A percentile compares a stretch with the other conserved stretches of the same genome.
These are phyloP conservation scores for Solanum paucissectum DNA, from an alignment of 257 asterid genomes.

Conservation along the genomic window DNA sequence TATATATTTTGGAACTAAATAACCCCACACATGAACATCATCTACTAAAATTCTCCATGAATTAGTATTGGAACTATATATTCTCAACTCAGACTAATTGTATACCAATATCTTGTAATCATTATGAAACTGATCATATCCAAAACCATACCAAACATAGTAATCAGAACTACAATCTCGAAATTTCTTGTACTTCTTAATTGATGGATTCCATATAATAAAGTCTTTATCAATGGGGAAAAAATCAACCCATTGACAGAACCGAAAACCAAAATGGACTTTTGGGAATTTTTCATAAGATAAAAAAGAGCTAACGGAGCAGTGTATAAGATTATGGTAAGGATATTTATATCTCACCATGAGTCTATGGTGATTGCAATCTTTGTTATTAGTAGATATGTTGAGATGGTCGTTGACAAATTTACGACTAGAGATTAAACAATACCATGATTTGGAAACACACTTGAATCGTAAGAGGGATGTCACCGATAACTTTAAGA, in stretches of 20 bases:
- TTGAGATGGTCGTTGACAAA: neutral
- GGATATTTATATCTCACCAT: neutral
- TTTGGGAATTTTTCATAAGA: neutral
- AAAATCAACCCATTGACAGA: neutral
- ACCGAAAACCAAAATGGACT: neutral
- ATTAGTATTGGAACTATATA: neutral
- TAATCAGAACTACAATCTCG: neutral
- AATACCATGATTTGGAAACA: neutral
- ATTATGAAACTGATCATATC: neutral
- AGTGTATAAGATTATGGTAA: neutral
- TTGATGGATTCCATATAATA: neutral
- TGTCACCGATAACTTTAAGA: too few species aligned
- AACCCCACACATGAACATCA: neutral
- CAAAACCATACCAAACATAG: neutral
- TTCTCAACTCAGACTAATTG: neutral
- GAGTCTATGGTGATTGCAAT: neutral
- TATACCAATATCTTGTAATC: neutral
- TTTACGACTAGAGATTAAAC: too few species aligned
- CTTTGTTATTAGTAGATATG: neutral
- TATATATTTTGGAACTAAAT: neutral
- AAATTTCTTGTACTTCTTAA: neutral
- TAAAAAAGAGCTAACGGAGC: neutral
- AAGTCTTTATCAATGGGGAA: neutral
- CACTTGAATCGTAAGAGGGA: neutral
- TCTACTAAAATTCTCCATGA: neutral